A percentile compares a stretch with the other conserved stretches of the same genome.
phyloP scores from a whole-genome alignment of 2,329 filamentous ascomycete genomes.

The Talaromyces sp. region DNA sequence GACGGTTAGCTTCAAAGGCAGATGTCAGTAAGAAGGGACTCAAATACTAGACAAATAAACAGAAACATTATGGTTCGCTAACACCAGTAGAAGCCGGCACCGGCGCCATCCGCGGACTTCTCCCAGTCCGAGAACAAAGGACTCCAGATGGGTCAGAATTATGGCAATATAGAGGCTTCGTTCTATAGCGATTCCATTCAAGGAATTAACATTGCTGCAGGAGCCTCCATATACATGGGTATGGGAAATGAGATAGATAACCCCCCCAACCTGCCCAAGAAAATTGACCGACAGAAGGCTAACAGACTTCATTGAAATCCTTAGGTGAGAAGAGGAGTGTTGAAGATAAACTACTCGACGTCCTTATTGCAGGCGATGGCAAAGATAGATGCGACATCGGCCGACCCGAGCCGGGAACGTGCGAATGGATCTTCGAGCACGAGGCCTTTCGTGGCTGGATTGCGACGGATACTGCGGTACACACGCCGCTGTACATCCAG shows the following conservation, averaged over 20 bases:
- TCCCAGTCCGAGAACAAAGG: constrained; percentile 3
- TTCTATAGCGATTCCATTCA: neutral
- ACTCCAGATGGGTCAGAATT: constrained; percentile 6
- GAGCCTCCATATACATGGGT: constrained; percentile 6
- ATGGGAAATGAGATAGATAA: neutral
- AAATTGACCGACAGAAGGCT: neutral
- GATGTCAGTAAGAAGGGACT: neutral
- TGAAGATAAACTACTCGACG: constrained; percentile 4
- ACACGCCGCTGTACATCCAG: neutral
- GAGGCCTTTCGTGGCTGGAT: neutral
- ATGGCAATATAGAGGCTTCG: neutral
- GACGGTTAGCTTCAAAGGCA: neutral
- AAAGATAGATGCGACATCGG: constrained; percentile 2
- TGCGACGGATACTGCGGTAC: neutral
- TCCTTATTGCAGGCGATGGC: neutral
- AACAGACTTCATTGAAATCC: neutral
- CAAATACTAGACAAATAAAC: neutral
- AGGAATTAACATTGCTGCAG: neutral
- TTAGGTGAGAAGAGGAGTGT: neutral
- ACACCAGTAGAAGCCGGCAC: neutral
- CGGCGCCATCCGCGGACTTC: neutral
- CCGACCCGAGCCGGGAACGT: neutral
- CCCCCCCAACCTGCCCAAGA: too few species aligned
- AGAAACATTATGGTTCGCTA: neutral
- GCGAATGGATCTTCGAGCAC: neutral